Evolutionary conservation across 257 asterid genomes (phyloP).

Genomic region (Thymus mandschuricus): DNA sequence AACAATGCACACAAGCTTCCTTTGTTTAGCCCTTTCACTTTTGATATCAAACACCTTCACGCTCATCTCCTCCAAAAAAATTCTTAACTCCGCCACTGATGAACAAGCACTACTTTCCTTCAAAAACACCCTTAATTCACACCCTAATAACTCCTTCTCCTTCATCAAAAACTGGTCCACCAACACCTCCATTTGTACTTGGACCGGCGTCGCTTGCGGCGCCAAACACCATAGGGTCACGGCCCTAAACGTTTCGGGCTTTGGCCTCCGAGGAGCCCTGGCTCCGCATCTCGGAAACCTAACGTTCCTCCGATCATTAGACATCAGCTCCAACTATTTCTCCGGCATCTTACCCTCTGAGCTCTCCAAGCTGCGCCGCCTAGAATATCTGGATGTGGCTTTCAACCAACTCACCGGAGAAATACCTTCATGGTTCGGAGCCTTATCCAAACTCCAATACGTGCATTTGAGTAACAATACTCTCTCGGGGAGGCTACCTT

Average conservation of each 20-base stretch:
- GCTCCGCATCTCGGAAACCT: slow-evolving; percentile 28
- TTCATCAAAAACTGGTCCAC: slow-evolving; percentile 29
- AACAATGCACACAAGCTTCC: no score
- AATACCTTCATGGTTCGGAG: slow-evolving; percentile 12
- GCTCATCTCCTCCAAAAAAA: slow-evolving; percentile 1
- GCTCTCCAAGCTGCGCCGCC: neutral
- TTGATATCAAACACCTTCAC: neutral
- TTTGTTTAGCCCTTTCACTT: neutral
- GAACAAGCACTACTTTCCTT: slow-evolving; percentile 41
- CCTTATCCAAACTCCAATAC: neutral
- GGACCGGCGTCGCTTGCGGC: slow-evolving; percentile 20
- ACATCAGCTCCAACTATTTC: slow-evolving; percentile 23
- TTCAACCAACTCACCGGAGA: neutral
- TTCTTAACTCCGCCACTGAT: slow-evolving; percentile 28
- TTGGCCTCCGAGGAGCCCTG: slow-evolving; percentile 17
- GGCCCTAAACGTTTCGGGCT: slow-evolving; percentile 31
- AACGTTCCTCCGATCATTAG: slow-evolving; percentile 12
- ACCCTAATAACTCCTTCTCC: slow-evolving; percentile 34
- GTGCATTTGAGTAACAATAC: neutral
- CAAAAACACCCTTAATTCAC: slow-evolving; percentile 33
- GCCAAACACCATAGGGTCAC: slow-evolving; percentile 21
- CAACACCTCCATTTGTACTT: neutral
- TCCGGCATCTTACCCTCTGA: neutral
- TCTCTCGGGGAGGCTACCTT: slow-evolving; percentile 9
- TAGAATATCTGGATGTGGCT: neutral